Base-by-base conservation (phyloP, 306 rosid species). In the Vicia sativa region DNA sequence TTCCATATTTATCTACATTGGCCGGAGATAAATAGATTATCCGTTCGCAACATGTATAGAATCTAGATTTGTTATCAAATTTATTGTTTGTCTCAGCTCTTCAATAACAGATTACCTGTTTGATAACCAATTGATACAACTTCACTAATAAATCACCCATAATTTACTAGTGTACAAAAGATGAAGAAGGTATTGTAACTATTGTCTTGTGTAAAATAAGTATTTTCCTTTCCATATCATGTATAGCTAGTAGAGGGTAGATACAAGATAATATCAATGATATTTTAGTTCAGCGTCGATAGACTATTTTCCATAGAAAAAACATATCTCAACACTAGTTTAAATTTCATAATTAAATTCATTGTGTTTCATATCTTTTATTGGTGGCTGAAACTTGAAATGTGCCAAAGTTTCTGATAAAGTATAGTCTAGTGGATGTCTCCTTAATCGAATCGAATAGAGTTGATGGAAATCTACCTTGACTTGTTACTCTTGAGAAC, bases 221-320 rank as follows among this genome's bases (percentile, higher is more conserved):
- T 14, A 34, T 41, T 66, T 11, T 35, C 44, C 26, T 53, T 23
- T 64, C 58, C 39, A 6, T 28, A 28, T 28, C 31, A 0, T 42
- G 56, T 59, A 35, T 68, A 42, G 39, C 62, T 53, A 62, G 34
- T n/a, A 16, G 38, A 67, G 52, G 39, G 54, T 53, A 66, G 28
- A 37, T 48, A 43, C 38, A 45, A 31, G 46, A 44, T 35, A 25
- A 31, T 31, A 31, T 34, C 31, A 59, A 43, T 19, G 67, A 19
- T 37, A 38, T 19, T 61, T 19, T 26, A 61, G 50, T 19, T 62
- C 50, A 62, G 49, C 31, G 23, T 16, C 3, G 7, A 39, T 39
- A 50, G 11, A 62, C 3, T 11, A 19, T 39, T 39, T 11, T 21
- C 34, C 34, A 39, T 62, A 62, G 38, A 62, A 39, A 39, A 16